phyloP scores from a whole-genome alignment of 2,329 filamentous ascomycete species.

The Trichoderma atroviride region DNA sequence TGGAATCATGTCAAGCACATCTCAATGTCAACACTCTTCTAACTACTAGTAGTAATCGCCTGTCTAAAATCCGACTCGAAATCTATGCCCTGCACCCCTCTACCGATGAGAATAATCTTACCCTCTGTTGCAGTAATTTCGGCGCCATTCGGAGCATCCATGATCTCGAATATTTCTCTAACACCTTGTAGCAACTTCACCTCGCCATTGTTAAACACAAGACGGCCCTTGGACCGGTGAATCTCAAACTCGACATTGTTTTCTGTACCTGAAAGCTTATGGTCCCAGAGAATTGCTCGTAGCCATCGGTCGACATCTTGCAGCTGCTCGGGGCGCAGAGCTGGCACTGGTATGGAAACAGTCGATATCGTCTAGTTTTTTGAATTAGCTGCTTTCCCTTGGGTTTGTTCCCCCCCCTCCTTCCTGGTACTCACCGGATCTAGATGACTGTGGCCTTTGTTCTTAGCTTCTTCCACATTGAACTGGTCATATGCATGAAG shows the following conservation, averaged over 20 bases:
- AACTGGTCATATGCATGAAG: conserved; percentile 91
- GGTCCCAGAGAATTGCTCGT: conserved; percentile 82
- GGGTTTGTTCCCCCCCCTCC: not conserved
- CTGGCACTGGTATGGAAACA: conserved; percentile 68
- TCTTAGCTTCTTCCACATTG: conserved; percentile 68
- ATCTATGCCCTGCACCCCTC: conserved; percentile 53
- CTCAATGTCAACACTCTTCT: not conserved
- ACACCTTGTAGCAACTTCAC: conserved; percentile 87
- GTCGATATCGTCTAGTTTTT: conserved; percentile 75
- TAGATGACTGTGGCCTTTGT: conserved; percentile 85
- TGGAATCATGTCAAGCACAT: not conserved
- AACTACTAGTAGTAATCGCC: conserved; percentile 36
- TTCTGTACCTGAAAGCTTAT: conserved; percentile 55
- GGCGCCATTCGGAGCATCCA: conserved; percentile 57
- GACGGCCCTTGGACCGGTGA: conserved; percentile 82
- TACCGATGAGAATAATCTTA: conserved; percentile 68
- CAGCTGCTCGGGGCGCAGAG: conserved; percentile 61
- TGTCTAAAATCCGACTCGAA: conserved; percentile 51
- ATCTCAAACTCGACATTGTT: conserved; percentile 66
- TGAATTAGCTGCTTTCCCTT: not conserved
- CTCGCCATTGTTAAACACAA: conserved; percentile 65
- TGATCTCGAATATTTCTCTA: conserved; percentile 88
- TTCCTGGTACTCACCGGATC: conserved; percentile 66
- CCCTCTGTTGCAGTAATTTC: conserved; percentile 42
- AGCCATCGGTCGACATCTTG: conserved; percentile 77